These are phyloP conservation scores for Phytophthora citricola DNA, from an alignment of 352 stramenopile genomes.

Conservation along the genomic window DNA sequence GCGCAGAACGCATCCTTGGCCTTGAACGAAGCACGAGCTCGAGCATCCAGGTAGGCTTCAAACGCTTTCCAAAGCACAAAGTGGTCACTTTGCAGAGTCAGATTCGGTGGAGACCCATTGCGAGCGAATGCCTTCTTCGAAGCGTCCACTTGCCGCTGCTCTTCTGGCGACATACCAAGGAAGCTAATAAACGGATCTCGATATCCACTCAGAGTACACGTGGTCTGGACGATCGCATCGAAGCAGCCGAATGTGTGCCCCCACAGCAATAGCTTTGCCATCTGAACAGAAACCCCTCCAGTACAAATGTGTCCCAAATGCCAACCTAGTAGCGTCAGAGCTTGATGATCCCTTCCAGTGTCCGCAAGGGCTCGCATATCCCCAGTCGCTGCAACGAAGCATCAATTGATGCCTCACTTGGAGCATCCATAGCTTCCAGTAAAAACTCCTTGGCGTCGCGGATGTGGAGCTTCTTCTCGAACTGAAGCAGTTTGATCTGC, in stretches of 20 bases:
- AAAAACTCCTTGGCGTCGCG: conserved; percentile 88
- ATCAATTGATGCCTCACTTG: conserved; percentile 90
- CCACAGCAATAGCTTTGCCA: conserved; percentile 78
- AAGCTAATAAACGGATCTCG: conserved; percentile 82
- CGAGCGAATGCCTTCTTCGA: conserved; percentile 64
- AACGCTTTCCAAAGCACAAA: conserved; percentile 75
- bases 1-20: conserved; percentile 59
- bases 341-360: conserved; percentile 19
- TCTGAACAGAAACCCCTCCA: conserved; percentile 68
- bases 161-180: conserved; percentile 67
- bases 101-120: conserved; percentile 38
- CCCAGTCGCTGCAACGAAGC: conserved; percentile 89
- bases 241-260: conserved; percentile 74
- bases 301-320: conserved; percentile 76
- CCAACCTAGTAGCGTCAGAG: conserved; percentile 76
- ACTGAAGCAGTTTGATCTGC: conserved; percentile 78
- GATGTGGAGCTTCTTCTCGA: conserved; percentile 80
- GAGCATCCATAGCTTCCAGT: conserved; percentile 92
- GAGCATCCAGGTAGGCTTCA: conserved; percentile 58
- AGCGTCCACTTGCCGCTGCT: conserved; percentile 59
- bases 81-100: conserved; percentile 72
- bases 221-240: conserved; percentile 66
- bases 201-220: conserved; percentile 76
- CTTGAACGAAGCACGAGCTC: conserved; percentile 46
- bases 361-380: conserved; percentile 76